Evolutionary conservation across 2,329 filamentous ascomycete genomes (phyloP).

Genomic region (Pyricularia grisea): DNA sequence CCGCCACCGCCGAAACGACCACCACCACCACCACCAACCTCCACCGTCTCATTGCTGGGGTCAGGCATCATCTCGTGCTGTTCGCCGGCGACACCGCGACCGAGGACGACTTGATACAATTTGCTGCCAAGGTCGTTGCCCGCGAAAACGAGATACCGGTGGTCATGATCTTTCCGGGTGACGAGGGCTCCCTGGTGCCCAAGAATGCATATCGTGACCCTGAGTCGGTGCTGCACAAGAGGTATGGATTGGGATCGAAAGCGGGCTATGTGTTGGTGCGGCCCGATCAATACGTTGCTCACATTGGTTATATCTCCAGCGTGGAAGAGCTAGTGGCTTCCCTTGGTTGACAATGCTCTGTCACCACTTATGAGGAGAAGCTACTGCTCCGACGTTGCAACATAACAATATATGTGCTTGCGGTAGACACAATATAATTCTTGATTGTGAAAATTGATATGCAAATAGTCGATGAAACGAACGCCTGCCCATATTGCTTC

Average conservation of each 20-base stretch:
- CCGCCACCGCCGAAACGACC: constrained; percentile 5
- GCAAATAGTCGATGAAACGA: neutral
- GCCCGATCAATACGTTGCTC: constrained; percentile 22
- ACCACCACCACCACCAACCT: constrained; percentile 10
- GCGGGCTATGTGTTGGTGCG: constrained; percentile 19
- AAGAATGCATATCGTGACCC: constrained; percentile 11
- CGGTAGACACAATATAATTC: neutral
- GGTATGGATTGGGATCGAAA: constrained; percentile 17
- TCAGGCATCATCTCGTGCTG: constrained; percentile 20
- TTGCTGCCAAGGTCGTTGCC: constrained; percentile 11
- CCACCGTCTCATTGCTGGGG: constrained; percentile 16
- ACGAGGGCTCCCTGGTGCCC: neutral
- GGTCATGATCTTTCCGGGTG: neutral
- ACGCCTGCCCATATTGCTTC: neutral
- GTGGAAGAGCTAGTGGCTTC: constrained; percentile 15
- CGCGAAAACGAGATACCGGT: constrained; percentile 8
- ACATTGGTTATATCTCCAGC: constrained; percentile 17
- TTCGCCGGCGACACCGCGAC: constrained; percentile 14
- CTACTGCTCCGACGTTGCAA: neutral
- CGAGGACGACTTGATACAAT: constrained; percentile 10
- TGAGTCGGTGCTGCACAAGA: constrained; percentile 16
- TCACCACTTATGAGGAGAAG: neutral
- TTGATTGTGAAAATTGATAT: neutral
- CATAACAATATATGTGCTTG: neutral
- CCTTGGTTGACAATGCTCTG: neutral